Conservation (phyloP, 345 rosid species). For the Erodium maritimum region DNA sequence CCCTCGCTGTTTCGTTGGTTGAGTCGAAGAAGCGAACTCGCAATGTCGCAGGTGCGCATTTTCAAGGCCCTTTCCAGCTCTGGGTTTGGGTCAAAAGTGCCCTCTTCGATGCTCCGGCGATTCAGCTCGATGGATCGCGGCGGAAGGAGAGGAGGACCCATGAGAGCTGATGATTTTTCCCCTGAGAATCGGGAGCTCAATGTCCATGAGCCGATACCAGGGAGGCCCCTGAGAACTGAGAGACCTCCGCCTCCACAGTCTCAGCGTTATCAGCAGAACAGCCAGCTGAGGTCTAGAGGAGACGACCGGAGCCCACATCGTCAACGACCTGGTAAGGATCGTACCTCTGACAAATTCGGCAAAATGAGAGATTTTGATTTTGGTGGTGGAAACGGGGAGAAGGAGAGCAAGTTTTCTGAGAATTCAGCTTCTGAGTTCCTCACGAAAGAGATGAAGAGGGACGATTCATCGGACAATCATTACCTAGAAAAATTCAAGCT, state of each 20-base stretch:
- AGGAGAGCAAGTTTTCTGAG: not conserved
- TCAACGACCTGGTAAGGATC: not conserved
- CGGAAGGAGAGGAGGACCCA: not conserved
- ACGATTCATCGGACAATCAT: conserved; percentile 32
- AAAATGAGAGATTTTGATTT: not conserved
- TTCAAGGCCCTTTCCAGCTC: not conserved
- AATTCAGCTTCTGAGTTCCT: not conserved
- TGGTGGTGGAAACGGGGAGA: not conserved
- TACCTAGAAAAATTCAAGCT: conserved; percentile 63
- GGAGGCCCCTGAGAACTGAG: not conserved
- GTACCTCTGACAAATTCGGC: not conserved
- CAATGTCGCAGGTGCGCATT: not conserved
- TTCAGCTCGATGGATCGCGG: not conserved
- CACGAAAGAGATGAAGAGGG: conserved; percentile 12
- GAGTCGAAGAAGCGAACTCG: not conserved
- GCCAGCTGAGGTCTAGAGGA: not conserved
- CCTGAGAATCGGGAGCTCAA: not conserved
- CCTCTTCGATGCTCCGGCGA: not conserved
- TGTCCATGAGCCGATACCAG: not conserved
- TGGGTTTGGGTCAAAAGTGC: not conserved
- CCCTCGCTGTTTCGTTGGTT: not conserved
- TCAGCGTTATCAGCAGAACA: not conserved
- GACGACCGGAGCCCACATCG: not conserved
- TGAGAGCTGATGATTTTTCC: not conserved
- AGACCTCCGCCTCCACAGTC: not conserved